Percentiles rank a stretch among this genome's conserved stretches.
Evolutionary conservation across 2,329 filamentous ascomycete genomes (phyloP).

Genomic region (Cladosporium cucumerinum): DNA sequence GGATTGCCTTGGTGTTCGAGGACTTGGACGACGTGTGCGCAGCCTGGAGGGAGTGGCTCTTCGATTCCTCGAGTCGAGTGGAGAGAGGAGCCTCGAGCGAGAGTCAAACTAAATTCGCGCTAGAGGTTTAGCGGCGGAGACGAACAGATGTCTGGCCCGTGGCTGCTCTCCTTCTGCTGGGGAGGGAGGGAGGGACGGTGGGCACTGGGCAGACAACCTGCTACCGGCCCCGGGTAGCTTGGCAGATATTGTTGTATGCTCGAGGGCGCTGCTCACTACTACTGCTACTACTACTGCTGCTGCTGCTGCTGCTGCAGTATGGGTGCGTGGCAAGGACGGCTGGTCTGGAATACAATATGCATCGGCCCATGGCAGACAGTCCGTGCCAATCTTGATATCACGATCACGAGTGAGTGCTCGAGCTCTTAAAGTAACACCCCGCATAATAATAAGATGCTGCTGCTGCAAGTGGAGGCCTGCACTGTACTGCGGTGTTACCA

Average conservation of each 20-base stretch:
- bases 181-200: not conserved
- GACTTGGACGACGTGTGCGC: not conserved
- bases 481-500: not conserved
- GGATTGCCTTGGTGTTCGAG: not conserved
- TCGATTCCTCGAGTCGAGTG: no score
- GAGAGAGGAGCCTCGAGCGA: no score
- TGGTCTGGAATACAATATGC: no score
- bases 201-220: no score
- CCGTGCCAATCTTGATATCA: not conserved
- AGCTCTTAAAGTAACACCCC: not conserved
- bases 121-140: not conserved
- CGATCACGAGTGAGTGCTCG: not conserved
- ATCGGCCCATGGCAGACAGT: not conserved
- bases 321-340: no score
- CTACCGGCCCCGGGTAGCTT: not conserved
- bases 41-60: not conserved
- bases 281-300: not conserved
- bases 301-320: not conserved
- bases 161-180: not conserved
- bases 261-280: not conserved
- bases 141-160: constrained; percentile 2
- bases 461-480: not conserved
- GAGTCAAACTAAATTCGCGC: no score
- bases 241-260: not conserved
- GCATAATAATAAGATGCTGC: not conserved